Percentiles rank a stretch among this genome's conserved stretches.
Evolutionary conservation across 2,329 filamentous ascomycete species (phyloP).

Genomic region (Diaporthe citri): DNA sequence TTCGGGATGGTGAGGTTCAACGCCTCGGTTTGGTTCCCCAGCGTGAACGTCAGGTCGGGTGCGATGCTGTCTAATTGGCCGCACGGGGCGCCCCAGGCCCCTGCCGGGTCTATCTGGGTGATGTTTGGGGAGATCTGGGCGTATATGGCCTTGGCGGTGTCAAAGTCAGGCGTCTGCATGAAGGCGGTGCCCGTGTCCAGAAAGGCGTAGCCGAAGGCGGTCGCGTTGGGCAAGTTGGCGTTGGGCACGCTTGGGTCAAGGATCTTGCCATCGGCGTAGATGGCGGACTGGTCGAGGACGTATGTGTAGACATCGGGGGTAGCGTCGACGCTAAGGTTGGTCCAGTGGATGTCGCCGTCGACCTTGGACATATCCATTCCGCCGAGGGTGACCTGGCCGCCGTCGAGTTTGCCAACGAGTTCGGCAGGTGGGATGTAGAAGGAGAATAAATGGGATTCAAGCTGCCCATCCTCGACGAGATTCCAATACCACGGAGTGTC

Average conservation of each 20-base stretch:
- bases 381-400: constrained; percentile 50
- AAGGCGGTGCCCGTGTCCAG: constrained; percentile 51
- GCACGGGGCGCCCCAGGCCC: constrained; percentile 52
- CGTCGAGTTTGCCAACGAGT: constrained; percentile 40
- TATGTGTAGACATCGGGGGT: constrained; percentile 42
- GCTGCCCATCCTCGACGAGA: constrained; percentile 45
- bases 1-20: constrained; percentile 49
- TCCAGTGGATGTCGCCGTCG: constrained; percentile 45
- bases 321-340: constrained; percentile 44
- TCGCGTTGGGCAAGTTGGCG: no score
- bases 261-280: constrained; percentile 48
- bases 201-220: constrained; percentile 43
- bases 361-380: constrained; percentile 49
- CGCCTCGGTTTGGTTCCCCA: constrained; percentile 44
- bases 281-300: constrained; percentile 45
- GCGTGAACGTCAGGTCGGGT: constrained; percentile 48
- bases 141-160: constrained; percentile 48
- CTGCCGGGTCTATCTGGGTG: constrained; percentile 47
- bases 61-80: constrained; percentile 46
- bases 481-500: constrained; percentile 47
- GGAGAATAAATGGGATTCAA: constrained; percentile 47
- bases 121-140: constrained; percentile 48
- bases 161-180: constrained; percentile 48
- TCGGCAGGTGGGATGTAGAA: constrained; percentile 46
- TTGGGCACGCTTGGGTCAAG: no score